Conservation (phyloP, 192 early-diverging fungal genomes). For the Coemansia sp. region DNA sequence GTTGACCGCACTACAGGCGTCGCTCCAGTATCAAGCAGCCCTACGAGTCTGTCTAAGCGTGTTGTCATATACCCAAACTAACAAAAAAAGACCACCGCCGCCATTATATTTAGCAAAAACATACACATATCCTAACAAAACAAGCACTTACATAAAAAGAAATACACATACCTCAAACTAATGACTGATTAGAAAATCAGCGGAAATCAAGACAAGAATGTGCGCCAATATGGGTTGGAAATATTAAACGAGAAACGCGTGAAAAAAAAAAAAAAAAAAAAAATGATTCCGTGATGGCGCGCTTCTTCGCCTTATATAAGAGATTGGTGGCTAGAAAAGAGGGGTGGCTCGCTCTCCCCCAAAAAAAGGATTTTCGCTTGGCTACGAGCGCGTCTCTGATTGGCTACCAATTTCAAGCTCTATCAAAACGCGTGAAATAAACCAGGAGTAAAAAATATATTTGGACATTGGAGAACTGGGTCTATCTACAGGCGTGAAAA, state of each 20-base stretch:
- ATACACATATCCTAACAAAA: background rate
- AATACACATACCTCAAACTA: background rate
- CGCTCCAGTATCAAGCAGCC: constrained; percentile 93
- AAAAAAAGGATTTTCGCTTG: background rate
- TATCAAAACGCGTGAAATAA: background rate
- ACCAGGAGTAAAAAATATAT: constrained; percentile 2
- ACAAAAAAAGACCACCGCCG: background rate
- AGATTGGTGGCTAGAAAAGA: background rate
- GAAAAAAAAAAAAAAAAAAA: constrained; percentile 9
- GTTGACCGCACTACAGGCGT: constrained; percentile 84
- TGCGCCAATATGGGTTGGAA: constrained; percentile 3
- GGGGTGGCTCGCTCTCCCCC: background rate
- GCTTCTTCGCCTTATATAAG: background rate
- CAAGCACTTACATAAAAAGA: background rate
- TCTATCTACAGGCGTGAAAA: background rate
- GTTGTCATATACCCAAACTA: constrained; percentile 31
- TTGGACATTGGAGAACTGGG: background rate
- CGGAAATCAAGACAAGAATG: background rate
- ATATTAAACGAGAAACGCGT: background rate
- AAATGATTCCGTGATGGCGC: constrained; percentile 1
- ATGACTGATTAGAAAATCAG: background rate
- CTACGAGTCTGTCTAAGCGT: constrained; percentile 92
- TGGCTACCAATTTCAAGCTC: background rate
- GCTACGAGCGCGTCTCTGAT: background rate
- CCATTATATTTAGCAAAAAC: background rate